Evolutionary conservation across 2,329 filamentous ascomycete species (phyloP), one percentile per base, ranked within the genome.

Genomic region (Ascochyta fabae): DNA sequence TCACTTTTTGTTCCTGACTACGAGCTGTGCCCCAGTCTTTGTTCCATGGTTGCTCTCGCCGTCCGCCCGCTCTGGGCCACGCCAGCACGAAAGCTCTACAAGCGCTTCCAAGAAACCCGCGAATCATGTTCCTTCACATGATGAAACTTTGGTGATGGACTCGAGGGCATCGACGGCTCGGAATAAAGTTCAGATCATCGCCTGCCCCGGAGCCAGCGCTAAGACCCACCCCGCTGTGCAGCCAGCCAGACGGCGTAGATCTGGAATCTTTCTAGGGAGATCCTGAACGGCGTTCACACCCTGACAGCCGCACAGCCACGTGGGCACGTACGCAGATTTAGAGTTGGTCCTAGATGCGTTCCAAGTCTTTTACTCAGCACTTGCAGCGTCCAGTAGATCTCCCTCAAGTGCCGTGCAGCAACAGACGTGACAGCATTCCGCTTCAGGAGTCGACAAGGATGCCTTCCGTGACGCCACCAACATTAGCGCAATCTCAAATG

Each of bases 61-160:
- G 50, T 57, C 58, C 59, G 56, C 57, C 56, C 48, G 59, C 56
- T 62, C 62, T 64, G 56, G 65, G 50, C 58, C 55, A 58, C 58
- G 55, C 58, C 49, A 52, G 49, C 39, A 45, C 46, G n/a, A 47
- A 39, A 34, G 38, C 43, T 33, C 43, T 33, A 48, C 24, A 43
- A 43, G 50, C 50, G 39, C 38, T 43, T 35, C 36, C 31, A 41
- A 42, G 41, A 29, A 26, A 34, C 29, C 42, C 42, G 48, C 53
- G 47, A 51, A 56, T 56, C 58, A 52, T 43, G 22, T 52, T 36
- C 44, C 52, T 40, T 48, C 16, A 36, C 35, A 38, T 24, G 31
- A 23, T 53, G 48, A 44, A 52, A 57, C 48, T 38, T 46, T 53
- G 39, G 44, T 45, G 56, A 59, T 48, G 33, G 56, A 49, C 45